Conservation (phyloP, 805 yeast species). For the Hanseniaspora mollemarum region DNA sequence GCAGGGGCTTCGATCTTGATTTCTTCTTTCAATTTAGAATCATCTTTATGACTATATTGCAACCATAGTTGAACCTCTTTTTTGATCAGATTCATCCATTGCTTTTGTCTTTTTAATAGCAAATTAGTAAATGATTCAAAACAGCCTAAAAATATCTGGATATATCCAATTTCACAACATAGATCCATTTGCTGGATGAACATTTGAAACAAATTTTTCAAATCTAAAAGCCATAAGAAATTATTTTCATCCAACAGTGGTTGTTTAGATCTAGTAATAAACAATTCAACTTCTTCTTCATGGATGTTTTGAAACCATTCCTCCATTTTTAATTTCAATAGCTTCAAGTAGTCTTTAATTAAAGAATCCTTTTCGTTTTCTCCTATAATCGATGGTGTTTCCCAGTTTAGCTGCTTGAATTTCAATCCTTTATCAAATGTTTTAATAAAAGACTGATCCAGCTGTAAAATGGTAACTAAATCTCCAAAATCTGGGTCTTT, state of each 20-base stretch:
- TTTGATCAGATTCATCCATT: conserved; percentile 48
- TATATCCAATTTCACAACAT: conserved; percentile 75
- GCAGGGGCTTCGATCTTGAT: conserved; percentile 38
- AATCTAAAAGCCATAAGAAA: conserved; percentile 58
- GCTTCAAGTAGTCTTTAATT: conserved; percentile 63
- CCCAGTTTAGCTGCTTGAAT: conserved; percentile 33
- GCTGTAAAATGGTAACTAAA: conserved; percentile 61
- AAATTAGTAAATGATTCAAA: conserved; percentile 57
- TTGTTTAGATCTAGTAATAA: conserved; percentile 52
- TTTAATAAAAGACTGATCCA: conserved; percentile 56
- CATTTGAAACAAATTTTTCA: conserved; percentile 68
- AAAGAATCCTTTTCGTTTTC: conserved; percentile 62
- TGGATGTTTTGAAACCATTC: conserved; percentile 75
- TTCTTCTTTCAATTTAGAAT: conserved; percentile 28
- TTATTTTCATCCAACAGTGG: conserved; percentile 65
- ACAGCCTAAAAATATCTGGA: conserved; percentile 66
- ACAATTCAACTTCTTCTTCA: conserved; percentile 53
- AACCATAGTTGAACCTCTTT: conserved; percentile 38
- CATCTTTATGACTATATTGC: conserved; percentile 28
- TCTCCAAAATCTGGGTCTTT: conserved; percentile 68
- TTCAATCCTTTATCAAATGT: conserved; percentile 43
- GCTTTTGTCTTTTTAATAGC: conserved; percentile 48
- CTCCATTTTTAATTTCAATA: conserved; percentile 59
- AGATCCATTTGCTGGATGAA: conserved; percentile 82
- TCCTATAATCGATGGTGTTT: conserved; percentile 47